These are phyloP conservation scores for Gossypium lobatum DNA, from an alignment of 441 rosid species.

Conservation along the genomic window DNA sequence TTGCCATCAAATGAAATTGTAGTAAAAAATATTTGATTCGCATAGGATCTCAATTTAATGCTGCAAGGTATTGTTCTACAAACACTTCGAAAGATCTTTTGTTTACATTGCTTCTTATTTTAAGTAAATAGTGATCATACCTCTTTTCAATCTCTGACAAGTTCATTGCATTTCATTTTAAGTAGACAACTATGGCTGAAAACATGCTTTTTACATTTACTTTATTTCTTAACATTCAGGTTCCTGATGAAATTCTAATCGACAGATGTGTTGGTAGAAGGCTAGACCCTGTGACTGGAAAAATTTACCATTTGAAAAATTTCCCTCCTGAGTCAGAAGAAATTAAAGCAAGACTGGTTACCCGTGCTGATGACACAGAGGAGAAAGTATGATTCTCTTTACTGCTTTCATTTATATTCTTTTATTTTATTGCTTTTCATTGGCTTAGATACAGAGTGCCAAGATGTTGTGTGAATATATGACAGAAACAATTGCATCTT, in stretches of 20 bases:
- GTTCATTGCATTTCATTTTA: not conserved
- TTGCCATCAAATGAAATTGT: not conserved
- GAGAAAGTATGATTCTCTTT: constrained; percentile 45
- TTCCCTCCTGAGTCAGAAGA: constrained; percentile 72
- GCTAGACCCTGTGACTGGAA: constrained; percentile 69
- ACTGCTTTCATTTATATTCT: not conserved
- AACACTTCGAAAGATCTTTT: not conserved
- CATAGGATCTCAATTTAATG: not conserved
- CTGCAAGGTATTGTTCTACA: not conserved
- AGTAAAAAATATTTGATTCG: not conserved
- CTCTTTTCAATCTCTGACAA: not conserved
- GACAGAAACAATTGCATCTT: not conserved
- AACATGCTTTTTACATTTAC: constrained; percentile 26
- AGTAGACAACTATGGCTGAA: constrained; percentile 13
- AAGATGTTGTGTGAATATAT: not conserved
- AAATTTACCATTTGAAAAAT: constrained; percentile 68
- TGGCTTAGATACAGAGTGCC: not conserved
- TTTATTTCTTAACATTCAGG: constrained; percentile 49
- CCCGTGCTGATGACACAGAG: constrained; percentile 84
- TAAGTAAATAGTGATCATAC: not conserved
- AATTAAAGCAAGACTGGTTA: constrained; percentile 64
- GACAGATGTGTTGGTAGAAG: constrained; percentile 91
- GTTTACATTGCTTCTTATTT: not conserved
- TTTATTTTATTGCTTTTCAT: not conserved
- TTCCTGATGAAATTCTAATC: constrained; percentile 86